phyloP scores from a whole-genome alignment of 345 rosid species.

The Salix purpurea region DNA sequence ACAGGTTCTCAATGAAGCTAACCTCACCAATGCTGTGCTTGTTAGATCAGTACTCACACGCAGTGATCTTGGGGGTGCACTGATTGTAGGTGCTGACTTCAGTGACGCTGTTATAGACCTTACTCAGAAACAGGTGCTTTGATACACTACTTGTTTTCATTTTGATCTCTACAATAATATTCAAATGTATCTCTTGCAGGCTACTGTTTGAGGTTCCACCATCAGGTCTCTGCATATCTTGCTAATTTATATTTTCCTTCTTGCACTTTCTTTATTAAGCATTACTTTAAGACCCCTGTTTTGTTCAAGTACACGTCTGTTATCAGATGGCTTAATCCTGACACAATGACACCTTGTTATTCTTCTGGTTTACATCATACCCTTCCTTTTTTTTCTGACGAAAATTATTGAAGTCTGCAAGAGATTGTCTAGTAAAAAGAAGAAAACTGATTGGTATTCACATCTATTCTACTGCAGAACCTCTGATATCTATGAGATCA shows the following conservation, averaged over 20 bases:
- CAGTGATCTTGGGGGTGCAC: conserved; percentile 89
- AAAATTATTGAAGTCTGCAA: neutral
- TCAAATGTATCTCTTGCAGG: neutral
- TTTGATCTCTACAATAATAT: neutral
- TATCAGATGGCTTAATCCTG: neutral
- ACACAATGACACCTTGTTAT: neutral
- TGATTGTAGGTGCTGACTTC: conserved; percentile 89
- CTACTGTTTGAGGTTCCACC: neutral
- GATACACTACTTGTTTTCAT: neutral
- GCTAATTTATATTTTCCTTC: too few relatives aligned
- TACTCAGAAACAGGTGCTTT: conserved; percentile 69
- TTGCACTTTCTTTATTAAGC: neutral
- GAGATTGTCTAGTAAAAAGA: neutral
- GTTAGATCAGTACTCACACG: conserved; percentile 82
- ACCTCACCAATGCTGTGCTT: conserved; percentile 76
- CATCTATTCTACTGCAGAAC: neutral
- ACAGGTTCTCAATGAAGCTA: conserved; percentile 89
- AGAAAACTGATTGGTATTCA: neutral
- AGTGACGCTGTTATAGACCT: conserved; percentile 94
- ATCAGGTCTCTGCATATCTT: neutral
- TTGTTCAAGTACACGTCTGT: neutral
- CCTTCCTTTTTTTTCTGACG: neutral
- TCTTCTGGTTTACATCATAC: neutral
- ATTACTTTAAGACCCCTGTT: neutral
- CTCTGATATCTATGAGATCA: neutral